phyloP scores from a whole-genome alignment of 208 protist species.

The Histomonas meleagridis region DNA sequence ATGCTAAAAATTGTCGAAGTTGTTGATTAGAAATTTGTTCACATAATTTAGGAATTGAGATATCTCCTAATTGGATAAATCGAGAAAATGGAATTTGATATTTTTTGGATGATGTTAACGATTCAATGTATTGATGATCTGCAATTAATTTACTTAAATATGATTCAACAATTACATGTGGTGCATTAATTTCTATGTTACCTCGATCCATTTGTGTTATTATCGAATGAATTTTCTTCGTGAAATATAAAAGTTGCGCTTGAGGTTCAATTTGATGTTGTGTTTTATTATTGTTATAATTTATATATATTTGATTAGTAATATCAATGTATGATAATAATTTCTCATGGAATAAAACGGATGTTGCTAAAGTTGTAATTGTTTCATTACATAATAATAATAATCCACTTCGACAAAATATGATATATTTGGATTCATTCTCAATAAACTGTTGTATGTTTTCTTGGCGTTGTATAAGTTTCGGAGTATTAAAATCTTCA shows the following conservation, averaged over 20 bases:
- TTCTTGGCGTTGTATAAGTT: too few relatives aligned
- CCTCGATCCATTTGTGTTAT: neutral
- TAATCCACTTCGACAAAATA: neutral
- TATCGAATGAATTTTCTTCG: neutral
- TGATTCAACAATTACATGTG: slow-evolving; percentile 4
- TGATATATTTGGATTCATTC: neutral
- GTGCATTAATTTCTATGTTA: neutral
- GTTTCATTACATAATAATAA: neutral
- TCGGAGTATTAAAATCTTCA: too few relatives aligned
- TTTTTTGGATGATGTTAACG: neutral
- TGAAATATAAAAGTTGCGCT: neutral
- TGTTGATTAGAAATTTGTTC: neutral
- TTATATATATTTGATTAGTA: neutral
- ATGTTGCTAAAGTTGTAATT: neutral
- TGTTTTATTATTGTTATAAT: neutral
- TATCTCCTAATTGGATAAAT: neutral
- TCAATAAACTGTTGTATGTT: neutral
- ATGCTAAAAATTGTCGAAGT: neutral
- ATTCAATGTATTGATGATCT: neutral
- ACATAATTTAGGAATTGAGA: neutral
- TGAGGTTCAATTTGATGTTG: neutral
- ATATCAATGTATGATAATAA: neutral
- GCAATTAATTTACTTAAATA: neutral
- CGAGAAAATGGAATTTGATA: slow-evolving; percentile 8
- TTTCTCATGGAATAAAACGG: neutral